Evolutionary conservation across 1,284 basidiomycete species (phyloP).

Genomic region (Volvariella volvacea): DNA sequence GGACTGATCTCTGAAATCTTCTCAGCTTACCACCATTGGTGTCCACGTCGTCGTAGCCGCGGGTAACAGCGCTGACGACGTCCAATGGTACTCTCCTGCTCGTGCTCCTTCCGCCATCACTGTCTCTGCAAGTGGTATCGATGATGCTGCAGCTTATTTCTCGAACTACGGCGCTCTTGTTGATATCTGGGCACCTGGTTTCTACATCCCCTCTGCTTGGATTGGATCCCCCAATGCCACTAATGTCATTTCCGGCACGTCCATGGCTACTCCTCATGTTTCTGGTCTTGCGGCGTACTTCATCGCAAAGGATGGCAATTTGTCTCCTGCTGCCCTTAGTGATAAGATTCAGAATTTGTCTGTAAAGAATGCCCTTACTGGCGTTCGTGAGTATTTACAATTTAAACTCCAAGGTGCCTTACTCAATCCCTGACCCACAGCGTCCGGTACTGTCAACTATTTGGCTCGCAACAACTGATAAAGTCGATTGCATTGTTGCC

Average conservation of each 20-base stretch:
- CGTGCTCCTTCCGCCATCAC: constrained; percentile 48
- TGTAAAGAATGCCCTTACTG: too few species aligned
- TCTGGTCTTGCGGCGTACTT: too few species aligned
- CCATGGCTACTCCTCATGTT: too few species aligned
- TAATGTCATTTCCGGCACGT: constrained; percentile 71
- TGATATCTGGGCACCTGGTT: constrained; percentile 30
- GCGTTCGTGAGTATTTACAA: too few species aligned
- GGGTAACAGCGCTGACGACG: constrained; percentile 23
- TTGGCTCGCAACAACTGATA: too few species aligned
- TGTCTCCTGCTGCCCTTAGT: too few species aligned
- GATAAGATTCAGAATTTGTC: too few species aligned
- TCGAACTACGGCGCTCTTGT: constrained; percentile 29
- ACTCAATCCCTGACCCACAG: too few species aligned
- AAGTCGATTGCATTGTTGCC: too few species aligned
- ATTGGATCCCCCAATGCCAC: constrained; percentile 22
- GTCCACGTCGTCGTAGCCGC: constrained; percentile 11
- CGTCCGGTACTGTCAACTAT: too few species aligned
- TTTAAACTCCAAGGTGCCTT: too few species aligned
- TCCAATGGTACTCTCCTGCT: constrained; percentile 21
- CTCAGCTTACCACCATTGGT: neutral
- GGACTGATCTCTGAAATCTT: neutral
- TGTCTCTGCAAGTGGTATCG: constrained; percentile 53
- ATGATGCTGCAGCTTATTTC: constrained; percentile 33
- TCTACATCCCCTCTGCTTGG: constrained; percentile 24
- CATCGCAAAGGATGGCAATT: too few species aligned